These are phyloP conservation scores for Celoporthe dispersa DNA, from an alignment of 2,329 filamentous ascomycete genomes.

Conservation along the genomic window DNA sequence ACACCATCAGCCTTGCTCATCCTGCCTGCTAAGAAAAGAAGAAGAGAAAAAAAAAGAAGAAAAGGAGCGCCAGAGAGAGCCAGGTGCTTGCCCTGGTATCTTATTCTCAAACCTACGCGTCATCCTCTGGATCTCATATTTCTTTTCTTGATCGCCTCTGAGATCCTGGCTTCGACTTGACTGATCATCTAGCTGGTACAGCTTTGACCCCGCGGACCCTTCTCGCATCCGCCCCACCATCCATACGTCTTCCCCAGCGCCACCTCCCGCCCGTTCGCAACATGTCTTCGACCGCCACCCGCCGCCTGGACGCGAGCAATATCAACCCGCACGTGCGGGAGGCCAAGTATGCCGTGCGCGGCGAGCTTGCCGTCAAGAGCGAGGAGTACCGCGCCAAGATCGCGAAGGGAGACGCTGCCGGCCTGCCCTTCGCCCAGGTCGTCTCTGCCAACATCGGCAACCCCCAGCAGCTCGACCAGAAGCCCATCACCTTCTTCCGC, in stretches of 20 bases:
- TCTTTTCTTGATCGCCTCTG: not conserved
- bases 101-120: not conserved
- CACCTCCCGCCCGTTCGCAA: conserved; percentile 34
- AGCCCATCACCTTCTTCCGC: conserved; percentile 98
- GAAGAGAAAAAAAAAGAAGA: not conserved
- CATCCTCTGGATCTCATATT: not conserved
- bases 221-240: conserved; percentile 30
- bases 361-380: conserved; percentile 90
- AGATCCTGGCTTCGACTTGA: not conserved
- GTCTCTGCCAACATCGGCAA: conserved; percentile 99
- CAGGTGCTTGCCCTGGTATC: not conserved
- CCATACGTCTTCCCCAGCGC: conserved; percentile 28
- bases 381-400: conserved; percentile 85
- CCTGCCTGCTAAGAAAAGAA: not conserved
- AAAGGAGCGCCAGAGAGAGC: not conserved
- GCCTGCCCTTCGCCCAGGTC: conserved; percentile 84
- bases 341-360: conserved; percentile 95
- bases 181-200: conserved; percentile 22
- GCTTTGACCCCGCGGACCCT: conserved; percentile 21
- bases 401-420: conserved; percentile 54
- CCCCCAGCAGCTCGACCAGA: conserved; percentile 97
- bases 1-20: too few species aligned
- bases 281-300: conserved; percentile 44
- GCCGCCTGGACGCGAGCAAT: conserved; percentile 74
- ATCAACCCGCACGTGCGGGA: conserved; percentile 89